Conservation (phyloP, 1,139 yeast species). For the Taphrina wiesneri region DNA sequence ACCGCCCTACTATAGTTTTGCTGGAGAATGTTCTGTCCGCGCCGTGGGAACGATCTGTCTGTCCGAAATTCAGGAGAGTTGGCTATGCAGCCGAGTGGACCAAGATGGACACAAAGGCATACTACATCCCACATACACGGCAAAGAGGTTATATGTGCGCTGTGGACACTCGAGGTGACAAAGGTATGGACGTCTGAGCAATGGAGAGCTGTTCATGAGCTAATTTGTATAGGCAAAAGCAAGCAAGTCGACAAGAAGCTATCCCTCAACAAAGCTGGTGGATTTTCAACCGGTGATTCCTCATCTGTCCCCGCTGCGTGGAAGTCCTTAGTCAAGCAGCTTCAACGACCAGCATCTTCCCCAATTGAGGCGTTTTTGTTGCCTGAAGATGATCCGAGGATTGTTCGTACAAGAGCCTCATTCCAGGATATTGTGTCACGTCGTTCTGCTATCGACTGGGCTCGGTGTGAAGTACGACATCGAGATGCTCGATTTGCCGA, state of each 20-base stretch:
- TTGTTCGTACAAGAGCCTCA: background rate
- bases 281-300: background rate
- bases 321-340: constrained; percentile 18
- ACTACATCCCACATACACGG: constrained; percentile 36
- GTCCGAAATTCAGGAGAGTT: constrained; percentile 17
- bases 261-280: background rate
- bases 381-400: constrained; percentile 35
- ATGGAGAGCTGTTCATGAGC: background rate
- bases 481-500: constrained; percentile 34
- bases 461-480: constrained; percentile 34
- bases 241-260: background rate
- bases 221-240: background rate
- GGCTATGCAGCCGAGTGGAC: constrained; percentile 33
- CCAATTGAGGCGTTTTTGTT: constrained; percentile 36
- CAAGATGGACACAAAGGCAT: constrained; percentile 34
- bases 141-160: constrained; percentile 35
- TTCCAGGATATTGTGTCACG: background rate
- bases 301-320: constrained; percentile 4
- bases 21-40: constrained; percentile 36
- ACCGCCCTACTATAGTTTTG: constrained; percentile 31
- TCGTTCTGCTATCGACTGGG: constrained; percentile 32
- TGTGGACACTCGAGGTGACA: constrained; percentile 2
- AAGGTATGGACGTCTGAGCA: too few relatives aligned
- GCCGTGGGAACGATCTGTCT: constrained; percentile 31
- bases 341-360: constrained; percentile 34